A percentile compares a stretch with the other conserved stretches of the same genome.
Evolutionary conservation across 768 basidiomycete genomes (phyloP).

Genomic region (Fomitopsis pulvina): DNA sequence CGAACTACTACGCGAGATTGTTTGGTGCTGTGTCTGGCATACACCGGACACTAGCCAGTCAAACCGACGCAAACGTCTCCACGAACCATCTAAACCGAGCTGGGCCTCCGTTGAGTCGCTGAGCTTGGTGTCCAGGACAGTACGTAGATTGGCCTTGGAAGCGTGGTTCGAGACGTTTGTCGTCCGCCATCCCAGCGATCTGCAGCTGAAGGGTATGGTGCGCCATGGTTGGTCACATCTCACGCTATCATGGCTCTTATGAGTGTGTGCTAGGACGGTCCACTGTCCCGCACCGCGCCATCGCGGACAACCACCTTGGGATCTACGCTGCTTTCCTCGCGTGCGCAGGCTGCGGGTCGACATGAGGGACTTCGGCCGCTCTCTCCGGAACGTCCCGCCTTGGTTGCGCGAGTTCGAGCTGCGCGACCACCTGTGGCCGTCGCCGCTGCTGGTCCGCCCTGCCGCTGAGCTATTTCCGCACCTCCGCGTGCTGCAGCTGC

Average conservation of each 20-base stretch:
- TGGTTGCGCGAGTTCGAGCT: constrained; percentile 9
- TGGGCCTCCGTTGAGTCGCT: constrained; percentile 10
- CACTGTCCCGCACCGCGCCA: constrained; percentile 10
- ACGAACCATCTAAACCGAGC: constrained; percentile 8
- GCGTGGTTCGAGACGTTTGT: constrained; percentile 13
- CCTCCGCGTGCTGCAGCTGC: constrained; percentile 7
- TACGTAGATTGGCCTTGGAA: constrained; percentile 10
- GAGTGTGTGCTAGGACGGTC: constrained; percentile 2
- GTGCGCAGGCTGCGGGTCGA: constrained; percentile 12
- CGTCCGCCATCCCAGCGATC: constrained; percentile 1
- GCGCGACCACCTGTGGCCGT: constrained; percentile 11
- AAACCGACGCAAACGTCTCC: neutral
- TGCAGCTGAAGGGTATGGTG: no score
- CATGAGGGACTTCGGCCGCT: constrained; percentile 8
- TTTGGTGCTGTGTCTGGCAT: neutral
- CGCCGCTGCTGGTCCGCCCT: constrained; percentile 4
- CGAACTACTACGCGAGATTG: constrained; percentile 10
- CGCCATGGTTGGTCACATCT: constrained; percentile 2
- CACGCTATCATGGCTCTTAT: no score
- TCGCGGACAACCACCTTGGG: constrained; percentile 4
- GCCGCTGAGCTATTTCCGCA: constrained; percentile 6
- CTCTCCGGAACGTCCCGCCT: constrained; percentile 7
- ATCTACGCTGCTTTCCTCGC: constrained; percentile 5
- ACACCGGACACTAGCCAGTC: neutral
- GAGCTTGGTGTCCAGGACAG: neutral